phyloP scores from a whole-genome alignment of 257 asterid genomes.

The Solanum bulbocastanum region DNA sequence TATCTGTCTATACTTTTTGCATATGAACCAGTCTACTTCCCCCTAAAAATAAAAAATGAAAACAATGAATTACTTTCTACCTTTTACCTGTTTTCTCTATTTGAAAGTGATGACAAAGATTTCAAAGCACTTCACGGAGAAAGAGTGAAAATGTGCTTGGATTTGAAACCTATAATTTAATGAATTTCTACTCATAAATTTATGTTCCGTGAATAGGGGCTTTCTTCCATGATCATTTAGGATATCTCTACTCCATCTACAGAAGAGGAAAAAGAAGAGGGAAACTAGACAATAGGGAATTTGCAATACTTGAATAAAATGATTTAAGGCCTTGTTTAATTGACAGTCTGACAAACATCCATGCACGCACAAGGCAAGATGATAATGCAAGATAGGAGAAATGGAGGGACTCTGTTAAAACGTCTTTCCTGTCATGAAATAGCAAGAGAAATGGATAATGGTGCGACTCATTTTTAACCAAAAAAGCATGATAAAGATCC shows the following conservation, averaged over 20 bases:
- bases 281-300: not conserved
- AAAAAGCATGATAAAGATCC: not conserved
- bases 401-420: not conserved
- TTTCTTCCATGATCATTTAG: not conserved
- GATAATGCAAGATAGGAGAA: not conserved
- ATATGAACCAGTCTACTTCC: not conserved
- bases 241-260: not conserved
- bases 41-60: not conserved
- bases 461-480: not conserved
- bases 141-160: not conserved
- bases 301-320: not conserved
- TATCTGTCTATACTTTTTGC: not conserved
- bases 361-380: not conserved
- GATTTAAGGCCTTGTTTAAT: not conserved
- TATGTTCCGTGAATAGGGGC: not conserved
- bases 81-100: not conserved
- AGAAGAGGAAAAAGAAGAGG: not conserved
- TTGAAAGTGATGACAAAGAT: not conserved
- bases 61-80: not conserved
- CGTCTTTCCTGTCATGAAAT: not conserved
- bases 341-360: not conserved
- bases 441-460: conserved; percentile 4
- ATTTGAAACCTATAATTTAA: not conserved
- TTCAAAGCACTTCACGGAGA: not conserved
- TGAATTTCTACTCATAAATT: not conserved